Conservation (phyloP, 1,139 yeast species). For the Lodderomyces margitis region DNA sequence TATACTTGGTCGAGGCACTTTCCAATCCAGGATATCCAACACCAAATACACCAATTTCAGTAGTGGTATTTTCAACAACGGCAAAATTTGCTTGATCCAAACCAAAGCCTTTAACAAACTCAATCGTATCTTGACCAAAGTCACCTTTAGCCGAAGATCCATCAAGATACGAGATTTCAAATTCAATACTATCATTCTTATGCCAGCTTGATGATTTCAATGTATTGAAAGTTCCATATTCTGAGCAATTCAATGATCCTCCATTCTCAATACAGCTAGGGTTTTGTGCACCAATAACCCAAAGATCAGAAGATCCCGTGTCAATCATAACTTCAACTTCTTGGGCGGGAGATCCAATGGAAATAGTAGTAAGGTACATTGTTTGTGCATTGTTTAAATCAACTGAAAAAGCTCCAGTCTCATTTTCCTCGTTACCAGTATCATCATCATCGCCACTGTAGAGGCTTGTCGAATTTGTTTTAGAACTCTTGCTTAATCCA, state of each 20-base stretch:
- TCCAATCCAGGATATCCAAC: slow-evolving; percentile 30
- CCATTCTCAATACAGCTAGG: slow-evolving; percentile 13
- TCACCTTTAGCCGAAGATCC: slow-evolving; percentile 32
- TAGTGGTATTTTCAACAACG: slow-evolving; percentile 40
- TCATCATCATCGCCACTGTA: background rate
- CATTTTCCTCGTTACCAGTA: background rate
- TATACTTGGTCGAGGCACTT: slow-evolving; percentile 21
- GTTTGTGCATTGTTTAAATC: slow-evolving; percentile 14
- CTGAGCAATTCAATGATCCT: slow-evolving; percentile 28
- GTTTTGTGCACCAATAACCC: slow-evolving; percentile 26
- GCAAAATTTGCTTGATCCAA: slow-evolving; percentile 50
- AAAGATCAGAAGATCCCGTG: slow-evolving; percentile 45
- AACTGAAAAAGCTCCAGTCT: slow-evolving; percentile 12
- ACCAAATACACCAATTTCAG: slow-evolving; percentile 50
- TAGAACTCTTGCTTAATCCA: background rate
- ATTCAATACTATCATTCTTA: slow-evolving; percentile 39
- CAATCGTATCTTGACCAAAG: slow-evolving; percentile 61
- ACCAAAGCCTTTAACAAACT: slow-evolving; percentile 30
- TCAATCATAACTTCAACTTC: slow-evolving; percentile 31
- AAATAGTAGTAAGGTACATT: slow-evolving; percentile 27
- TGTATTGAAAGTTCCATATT: slow-evolving; percentile 52
- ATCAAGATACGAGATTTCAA: slow-evolving; percentile 32
- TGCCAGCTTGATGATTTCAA: slow-evolving; percentile 44
- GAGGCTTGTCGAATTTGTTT: background rate
- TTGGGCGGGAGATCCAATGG: slow-evolving; percentile 37